Conservation (phyloP, 345 rosid species). For the Boechera divaricarpa region DNA sequence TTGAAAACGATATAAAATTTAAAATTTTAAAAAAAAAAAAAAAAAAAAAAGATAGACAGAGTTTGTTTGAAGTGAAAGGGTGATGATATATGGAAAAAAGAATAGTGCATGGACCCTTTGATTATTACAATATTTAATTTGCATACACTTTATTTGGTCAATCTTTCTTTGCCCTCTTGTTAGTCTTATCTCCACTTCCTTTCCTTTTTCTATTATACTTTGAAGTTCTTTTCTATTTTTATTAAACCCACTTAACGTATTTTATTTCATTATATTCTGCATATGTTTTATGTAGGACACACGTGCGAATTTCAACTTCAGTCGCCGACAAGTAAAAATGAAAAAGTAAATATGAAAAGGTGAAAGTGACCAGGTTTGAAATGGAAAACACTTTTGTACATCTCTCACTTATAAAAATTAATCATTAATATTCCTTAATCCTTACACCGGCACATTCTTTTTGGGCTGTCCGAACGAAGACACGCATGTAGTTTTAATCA, state of each 20-base stretch:
- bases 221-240: not conserved
- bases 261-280: not conserved
- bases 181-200: constrained; percentile 3
- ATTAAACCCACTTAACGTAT: not conserved
- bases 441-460: constrained; percentile 11
- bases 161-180: constrained; percentile 5
- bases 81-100: constrained; percentile 10
- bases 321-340: not conserved
- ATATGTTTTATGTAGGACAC: constrained; percentile 2
- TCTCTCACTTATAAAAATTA: not conserved
- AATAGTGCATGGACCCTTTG: constrained; percentile 23
- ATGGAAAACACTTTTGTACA: not conserved
- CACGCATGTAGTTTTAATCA: constrained; percentile 35
- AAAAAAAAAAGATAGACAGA: not conserved
- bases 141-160: constrained; percentile 33
- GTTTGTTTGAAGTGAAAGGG: constrained; percentile 29
- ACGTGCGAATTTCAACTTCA: constrained; percentile 15
- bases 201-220: not conserved
- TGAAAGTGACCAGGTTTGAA: constrained; percentile 13
- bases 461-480: constrained; percentile 32
- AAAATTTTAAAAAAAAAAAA: too few species aligned
- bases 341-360: constrained; percentile 27
- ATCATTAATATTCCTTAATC: constrained; percentile 17
- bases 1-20: too few species aligned
- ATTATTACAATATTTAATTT: constrained; percentile 26